phyloP scores from a whole-genome alignment of 2,329 filamentous ascomycete species.

The Nemania serpens region DNA sequence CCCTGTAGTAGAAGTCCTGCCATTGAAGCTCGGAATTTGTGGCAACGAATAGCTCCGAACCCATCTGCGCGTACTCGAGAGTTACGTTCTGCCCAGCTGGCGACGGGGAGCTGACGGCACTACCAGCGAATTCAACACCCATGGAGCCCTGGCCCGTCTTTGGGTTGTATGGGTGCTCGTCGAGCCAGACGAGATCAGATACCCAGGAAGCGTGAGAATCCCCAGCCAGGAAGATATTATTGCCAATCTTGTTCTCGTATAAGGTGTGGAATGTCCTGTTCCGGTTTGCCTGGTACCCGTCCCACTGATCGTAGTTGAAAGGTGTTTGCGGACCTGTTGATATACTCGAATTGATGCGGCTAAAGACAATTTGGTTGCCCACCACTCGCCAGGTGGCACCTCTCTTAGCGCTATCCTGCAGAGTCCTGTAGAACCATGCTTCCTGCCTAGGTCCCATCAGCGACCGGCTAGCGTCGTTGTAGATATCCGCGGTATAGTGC shows the following conservation, averaged over 20 bases:
- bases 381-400: conserved; percentile 72
- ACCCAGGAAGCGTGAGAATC: conserved; percentile 66
- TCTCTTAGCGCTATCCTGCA: conserved; percentile 60
- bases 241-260: conserved; percentile 64
- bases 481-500: conserved; percentile 57
- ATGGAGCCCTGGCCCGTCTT: conserved; percentile 51
- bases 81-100: conserved; percentile 62
- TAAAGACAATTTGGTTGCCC: conserved; percentile 71
- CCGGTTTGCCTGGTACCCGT: conserved; percentile 57
- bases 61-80: conserved; percentile 52
- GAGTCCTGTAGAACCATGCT: conserved; percentile 69
- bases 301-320: conserved; percentile 57
- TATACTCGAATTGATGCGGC: conserved; percentile 42
- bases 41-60: conserved; percentile 48
- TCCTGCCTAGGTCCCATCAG: conserved; percentile 76
- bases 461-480: conserved; percentile 67
- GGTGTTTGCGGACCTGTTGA: conserved; percentile 41
- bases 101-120: conserved; percentile 62
- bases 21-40: conserved; percentile 64
- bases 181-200: conserved; percentile 55
- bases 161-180: conserved; percentile 49
- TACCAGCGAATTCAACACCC: conserved; percentile 60
- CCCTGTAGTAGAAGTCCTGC: conserved; percentile 67
- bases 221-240: conserved; percentile 67
- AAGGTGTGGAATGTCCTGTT: conserved; percentile 66